These are phyloP conservation scores for Copromyces sp. DNA, from an alignment of 495 filamentous ascomycete species.

Conservation along the genomic window DNA sequence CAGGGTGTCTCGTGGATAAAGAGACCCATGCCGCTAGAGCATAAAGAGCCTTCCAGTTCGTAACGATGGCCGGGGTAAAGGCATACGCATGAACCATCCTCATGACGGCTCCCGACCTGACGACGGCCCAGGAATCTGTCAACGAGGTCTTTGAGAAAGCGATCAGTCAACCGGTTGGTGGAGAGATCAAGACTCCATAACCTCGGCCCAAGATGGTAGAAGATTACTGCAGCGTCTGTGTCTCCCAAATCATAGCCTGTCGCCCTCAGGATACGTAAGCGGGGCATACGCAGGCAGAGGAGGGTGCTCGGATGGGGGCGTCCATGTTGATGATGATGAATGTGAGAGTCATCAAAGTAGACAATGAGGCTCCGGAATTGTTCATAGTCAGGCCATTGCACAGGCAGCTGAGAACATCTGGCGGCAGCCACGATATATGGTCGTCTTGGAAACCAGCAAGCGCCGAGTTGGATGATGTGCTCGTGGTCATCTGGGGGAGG, in stretches of 20 bases:
- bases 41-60: not conserved
- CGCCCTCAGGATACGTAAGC: constrained; percentile 32
- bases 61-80: not conserved
- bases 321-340: constrained; percentile 12
- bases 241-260: constrained; percentile 30
- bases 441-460: not conserved
- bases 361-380: constrained; percentile 23
- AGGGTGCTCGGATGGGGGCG: not conserved
- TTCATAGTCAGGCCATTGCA: constrained; percentile 18
- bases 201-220: constrained; percentile 20
- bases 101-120: not conserved
- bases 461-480: not conserved
- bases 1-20: not conserved
- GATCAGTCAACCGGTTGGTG: constrained; percentile 30
- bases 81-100: not conserved
- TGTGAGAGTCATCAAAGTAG: constrained; percentile 36
- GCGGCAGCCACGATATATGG: not conserved
- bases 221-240: constrained; percentile 14
- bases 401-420: constrained; percentile 22
- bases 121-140: not conserved
- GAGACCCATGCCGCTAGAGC: not conserved
- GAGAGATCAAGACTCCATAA: constrained; percentile 40
- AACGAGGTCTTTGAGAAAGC: constrained; percentile 14
- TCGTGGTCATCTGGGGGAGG: constrained; percentile 17
- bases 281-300: constrained; percentile 10